Evolutionary conservation across 2,329 filamentous ascomycete species (phyloP).

Genomic region (Fusarium nodosum): DNA sequence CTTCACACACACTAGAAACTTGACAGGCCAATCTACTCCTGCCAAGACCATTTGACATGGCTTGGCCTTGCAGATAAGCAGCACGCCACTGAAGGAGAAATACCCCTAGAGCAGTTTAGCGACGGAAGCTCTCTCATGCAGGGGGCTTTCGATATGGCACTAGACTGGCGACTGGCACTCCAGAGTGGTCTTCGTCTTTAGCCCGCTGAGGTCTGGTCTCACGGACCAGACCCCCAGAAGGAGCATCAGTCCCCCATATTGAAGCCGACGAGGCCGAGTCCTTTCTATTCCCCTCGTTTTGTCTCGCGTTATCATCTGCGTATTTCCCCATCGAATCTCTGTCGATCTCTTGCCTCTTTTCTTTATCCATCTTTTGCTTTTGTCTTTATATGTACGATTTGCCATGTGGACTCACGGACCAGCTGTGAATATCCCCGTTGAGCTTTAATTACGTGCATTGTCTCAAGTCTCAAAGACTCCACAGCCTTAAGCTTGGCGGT

Average conservation of each 20-base stretch:
- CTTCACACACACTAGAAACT: neutral
- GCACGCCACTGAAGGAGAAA: slow-evolving; percentile 11
- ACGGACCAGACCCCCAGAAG: slow-evolving; percentile 16
- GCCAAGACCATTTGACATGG: slow-evolving; percentile 21
- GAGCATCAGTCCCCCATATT: slow-evolving; percentile 15
- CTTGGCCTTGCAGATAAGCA: slow-evolving; percentile 6
- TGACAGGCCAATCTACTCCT: slow-evolving; percentile 1
- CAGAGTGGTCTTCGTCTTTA: neutral
- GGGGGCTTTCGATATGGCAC: slow-evolving; percentile 6
- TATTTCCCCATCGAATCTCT: neutral
- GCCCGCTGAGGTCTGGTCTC: neutral
- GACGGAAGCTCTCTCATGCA: neutral
- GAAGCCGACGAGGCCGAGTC: slow-evolving; percentile 21
- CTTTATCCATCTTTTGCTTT: neutral
- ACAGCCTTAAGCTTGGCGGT: slow-evolving; percentile 21
- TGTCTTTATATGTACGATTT: neutral
- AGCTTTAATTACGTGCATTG: slow-evolving; percentile 31
- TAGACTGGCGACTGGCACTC: neutral
- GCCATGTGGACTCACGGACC: slow-evolving; percentile 31
- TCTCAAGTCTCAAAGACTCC: slow-evolving; percentile 13
- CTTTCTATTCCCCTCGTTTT: neutral
- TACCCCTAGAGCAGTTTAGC: slow-evolving; percentile 8
- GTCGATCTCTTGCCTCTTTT: slow-evolving; percentile 26
- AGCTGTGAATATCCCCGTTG: slow-evolving; percentile 15
- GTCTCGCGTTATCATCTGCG: slow-evolving; percentile 10